Conservation (phyloP, 345 rosid genomes). For the Sisymbrium irio region DNA sequence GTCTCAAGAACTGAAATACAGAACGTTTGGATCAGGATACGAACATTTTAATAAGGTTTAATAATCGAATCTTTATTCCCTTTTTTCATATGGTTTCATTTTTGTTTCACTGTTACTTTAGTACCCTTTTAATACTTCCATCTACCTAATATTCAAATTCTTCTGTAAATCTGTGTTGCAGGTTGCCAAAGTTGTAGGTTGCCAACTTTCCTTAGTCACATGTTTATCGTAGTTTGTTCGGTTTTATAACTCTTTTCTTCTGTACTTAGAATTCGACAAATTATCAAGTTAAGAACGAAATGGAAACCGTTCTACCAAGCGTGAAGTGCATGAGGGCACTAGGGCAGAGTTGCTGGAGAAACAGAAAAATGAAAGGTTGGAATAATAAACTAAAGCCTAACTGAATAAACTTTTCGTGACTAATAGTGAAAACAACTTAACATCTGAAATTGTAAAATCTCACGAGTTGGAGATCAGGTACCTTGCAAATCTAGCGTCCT, state of each 20-base stretch:
- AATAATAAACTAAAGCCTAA: neutral
- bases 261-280: conserved; percentile 60
- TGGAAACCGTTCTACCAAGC: conserved; percentile 67
- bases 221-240: neutral
- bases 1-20: no score
- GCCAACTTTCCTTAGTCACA: no score
- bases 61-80: no score
- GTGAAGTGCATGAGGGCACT: conserved; percentile 74
- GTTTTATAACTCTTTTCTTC: conserved; percentile 3
- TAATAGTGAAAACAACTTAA: conserved; percentile 66
- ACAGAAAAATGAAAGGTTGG: conserved; percentile 76
- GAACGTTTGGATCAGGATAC: no score
- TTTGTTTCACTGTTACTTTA: no score
- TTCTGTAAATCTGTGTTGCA: no score
- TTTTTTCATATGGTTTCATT: no score
- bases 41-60: no score
- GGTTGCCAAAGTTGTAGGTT: no score
- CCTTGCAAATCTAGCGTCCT: conserved; percentile 69
- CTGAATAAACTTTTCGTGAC: neutral
- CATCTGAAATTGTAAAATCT: conserved; percentile 48
- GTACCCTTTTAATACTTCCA: no score
- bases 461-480: conserved; percentile 74
- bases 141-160: no score
- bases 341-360: conserved; percentile 69
- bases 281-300: conserved; percentile 65